Conservation (phyloP, 352 stramenopile species). For the Paralagenidium karlingii region DNA sequence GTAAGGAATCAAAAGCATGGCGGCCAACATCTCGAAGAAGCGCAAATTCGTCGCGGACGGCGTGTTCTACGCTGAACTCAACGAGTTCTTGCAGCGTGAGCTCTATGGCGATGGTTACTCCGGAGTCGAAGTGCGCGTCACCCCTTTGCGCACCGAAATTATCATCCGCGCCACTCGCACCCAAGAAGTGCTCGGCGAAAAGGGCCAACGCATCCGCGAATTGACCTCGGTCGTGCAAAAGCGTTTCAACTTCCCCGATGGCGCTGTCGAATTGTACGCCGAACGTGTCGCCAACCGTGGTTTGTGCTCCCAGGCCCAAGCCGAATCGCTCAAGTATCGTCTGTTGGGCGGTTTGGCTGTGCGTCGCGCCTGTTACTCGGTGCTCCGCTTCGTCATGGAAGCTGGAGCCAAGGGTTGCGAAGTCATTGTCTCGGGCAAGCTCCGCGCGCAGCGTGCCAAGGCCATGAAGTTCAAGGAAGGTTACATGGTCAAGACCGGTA, state of each 20-base stretch:
- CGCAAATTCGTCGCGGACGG: slow-evolving; percentile 99
- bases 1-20: slow-evolving; percentile 31
- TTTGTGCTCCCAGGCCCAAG: slow-evolving; percentile 96
- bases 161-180: slow-evolving; percentile 99
- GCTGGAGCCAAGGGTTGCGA: slow-evolving; percentile 98
- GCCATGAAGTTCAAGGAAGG: slow-evolving; percentile 99
- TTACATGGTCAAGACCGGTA: slow-evolving; percentile 99
- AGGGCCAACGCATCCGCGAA: slow-evolving; percentile 98
- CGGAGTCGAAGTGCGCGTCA: slow-evolving; percentile 97
- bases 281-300: slow-evolving; percentile 98
- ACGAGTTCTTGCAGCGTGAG: slow-evolving; percentile 97
- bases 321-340: slow-evolving; percentile 99
- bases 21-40: slow-evolving; percentile 97
- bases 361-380: slow-evolving; percentile 97
- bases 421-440: slow-evolving; percentile 99
- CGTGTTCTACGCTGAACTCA: slow-evolving; percentile 99
- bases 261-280: slow-evolving; percentile 96
- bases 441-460: slow-evolving; percentile 99
- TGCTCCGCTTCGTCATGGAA: slow-evolving; percentile 99
- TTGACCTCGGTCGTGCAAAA: slow-evolving; percentile 99
- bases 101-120: slow-evolving; percentile 97
- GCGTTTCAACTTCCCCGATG: slow-evolving; percentile 93
- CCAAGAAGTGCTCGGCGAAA: slow-evolving; percentile 98
- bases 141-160: slow-evolving; percentile 98
- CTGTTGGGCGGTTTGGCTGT: slow-evolving; percentile 96